phyloP scores from a whole-genome alignment of 306 rosid species.

The Mucuna pruriens region DNA sequence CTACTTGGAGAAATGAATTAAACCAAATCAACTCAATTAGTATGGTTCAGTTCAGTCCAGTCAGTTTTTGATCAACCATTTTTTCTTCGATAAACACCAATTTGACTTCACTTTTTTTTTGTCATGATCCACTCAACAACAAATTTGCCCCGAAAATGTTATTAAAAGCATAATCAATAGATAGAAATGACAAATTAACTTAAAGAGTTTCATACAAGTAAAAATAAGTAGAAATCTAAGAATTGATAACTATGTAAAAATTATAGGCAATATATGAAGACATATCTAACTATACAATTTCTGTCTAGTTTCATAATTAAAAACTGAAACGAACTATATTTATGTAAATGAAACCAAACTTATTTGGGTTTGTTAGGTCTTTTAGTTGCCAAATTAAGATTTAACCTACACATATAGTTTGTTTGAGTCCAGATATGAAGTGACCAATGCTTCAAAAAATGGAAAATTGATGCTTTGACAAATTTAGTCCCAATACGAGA shows the following conservation, averaged over 20 bases:
- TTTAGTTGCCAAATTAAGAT: constrained; percentile 23
- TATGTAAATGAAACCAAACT: neutral
- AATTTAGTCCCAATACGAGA: neutral
- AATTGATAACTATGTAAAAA: neutral
- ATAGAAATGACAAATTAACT: neutral
- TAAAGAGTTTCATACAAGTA: neutral
- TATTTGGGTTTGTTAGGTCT: neutral
- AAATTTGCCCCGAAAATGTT: neutral
- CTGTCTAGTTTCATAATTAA: neutral
- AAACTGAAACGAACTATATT: neutral
- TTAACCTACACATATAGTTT: neutral
- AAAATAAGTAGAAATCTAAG: neutral
- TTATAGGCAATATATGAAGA: neutral
- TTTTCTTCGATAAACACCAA: neutral
- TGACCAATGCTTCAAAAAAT: constrained; percentile 13
- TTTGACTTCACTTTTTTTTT: neutral
- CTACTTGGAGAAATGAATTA: neutral
- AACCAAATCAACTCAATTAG: neutral
- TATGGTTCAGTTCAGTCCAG: constrained; percentile 11
- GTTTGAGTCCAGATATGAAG: constrained; percentile 17
- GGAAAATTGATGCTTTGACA: neutral
- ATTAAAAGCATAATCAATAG: neutral
- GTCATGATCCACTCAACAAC: neutral
- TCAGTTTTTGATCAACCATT: neutral
- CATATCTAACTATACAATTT: constrained; percentile 2